Percentiles rank a stretch among this genome's conserved stretches.
Evolutionary conservation across 192 early-diverging fungal species (phyloP).

Genomic region (Coemansia reversa): DNA sequence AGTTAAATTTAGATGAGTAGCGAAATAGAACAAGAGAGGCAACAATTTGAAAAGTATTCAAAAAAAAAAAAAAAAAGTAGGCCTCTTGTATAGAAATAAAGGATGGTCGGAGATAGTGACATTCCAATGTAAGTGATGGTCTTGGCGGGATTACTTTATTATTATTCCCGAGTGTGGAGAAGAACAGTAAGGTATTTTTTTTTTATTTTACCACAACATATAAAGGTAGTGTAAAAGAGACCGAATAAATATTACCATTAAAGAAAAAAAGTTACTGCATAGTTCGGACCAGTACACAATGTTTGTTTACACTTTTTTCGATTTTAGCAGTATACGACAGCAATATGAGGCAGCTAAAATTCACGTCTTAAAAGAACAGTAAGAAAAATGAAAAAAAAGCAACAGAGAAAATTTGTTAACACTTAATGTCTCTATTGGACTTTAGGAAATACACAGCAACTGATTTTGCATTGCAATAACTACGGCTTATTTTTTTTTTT

Average conservation of each 20-base stretch:
- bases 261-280: constrained; percentile 1
- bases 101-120: too few relatives aligned
- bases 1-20: not conserved
- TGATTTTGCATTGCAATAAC: too few relatives aligned
- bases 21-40: too few relatives aligned
- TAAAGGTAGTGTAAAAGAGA: not conserved
- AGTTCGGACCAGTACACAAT: not conserved
- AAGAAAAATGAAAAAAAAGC: not conserved
- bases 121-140: too few relatives aligned
- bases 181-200: constrained; percentile 1
- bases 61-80: too few relatives aligned
- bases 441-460: too few relatives aligned
- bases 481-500: not conserved
- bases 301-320: constrained; percentile 17
- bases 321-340: too few relatives aligned
- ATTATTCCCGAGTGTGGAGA: not conserved
- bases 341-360: too few relatives aligned
- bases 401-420: not conserved
- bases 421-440: not conserved
- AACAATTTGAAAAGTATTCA: too few relatives aligned
- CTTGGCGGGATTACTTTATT: not conserved
- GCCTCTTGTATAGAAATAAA: too few relatives aligned
- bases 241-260: too few relatives aligned
- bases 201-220: not conserved
- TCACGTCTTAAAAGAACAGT: not conserved